Conservation (phyloP, 371 early-diverging fungal genomes). For the Smittium culicis region DNA sequence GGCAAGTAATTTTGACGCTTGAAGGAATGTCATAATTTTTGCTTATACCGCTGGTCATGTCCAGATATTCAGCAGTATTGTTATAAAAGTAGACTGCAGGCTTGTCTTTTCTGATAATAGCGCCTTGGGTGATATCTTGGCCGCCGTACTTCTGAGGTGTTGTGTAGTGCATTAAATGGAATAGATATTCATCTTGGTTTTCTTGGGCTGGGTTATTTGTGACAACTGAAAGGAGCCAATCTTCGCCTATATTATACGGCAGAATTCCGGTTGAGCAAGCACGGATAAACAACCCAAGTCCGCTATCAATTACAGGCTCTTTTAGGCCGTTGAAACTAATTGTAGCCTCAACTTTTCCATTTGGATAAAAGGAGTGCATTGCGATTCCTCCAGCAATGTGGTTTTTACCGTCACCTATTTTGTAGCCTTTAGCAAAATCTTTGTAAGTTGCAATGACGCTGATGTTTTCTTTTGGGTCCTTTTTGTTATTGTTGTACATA, state of each 20-base stretch:
- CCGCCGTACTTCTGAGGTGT: conserved; percentile 61
- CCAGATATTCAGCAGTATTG: conserved; percentile 34
- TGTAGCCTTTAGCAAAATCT: conserved; percentile 54
- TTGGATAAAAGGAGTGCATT: conserved; percentile 68
- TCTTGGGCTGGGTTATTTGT: conserved; percentile 22
- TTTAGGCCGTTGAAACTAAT: conserved; percentile 51
- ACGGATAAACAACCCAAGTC: conserved; percentile 66
- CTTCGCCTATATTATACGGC: conserved; percentile 69
- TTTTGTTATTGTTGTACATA: conserved; percentile 22
- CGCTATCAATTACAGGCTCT: conserved; percentile 38
- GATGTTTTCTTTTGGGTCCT: conserved; percentile 24
- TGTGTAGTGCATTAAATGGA: conserved; percentile 66
- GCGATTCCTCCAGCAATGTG: conserved; percentile 45
- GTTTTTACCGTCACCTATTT: conserved; percentile 65
- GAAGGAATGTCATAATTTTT: conserved; percentile 72
- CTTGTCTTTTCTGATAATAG: conserved; percentile 48
- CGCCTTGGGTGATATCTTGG: conserved; percentile 56
- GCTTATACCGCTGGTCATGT: conserved; percentile 39
- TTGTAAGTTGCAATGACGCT: conserved; percentile 48
- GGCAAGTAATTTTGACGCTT: conserved; percentile 48
- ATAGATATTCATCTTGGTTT: conserved; percentile 8
- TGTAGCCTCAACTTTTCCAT: conserved; percentile 53
- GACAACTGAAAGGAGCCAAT: conserved; percentile 72
- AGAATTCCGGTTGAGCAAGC: conserved; percentile 65
- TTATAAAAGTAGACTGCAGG: conserved; percentile 58